Conservation (phyloP, 768 basidiomycete species). For the Gloeophyllum trabeum region DNA sequence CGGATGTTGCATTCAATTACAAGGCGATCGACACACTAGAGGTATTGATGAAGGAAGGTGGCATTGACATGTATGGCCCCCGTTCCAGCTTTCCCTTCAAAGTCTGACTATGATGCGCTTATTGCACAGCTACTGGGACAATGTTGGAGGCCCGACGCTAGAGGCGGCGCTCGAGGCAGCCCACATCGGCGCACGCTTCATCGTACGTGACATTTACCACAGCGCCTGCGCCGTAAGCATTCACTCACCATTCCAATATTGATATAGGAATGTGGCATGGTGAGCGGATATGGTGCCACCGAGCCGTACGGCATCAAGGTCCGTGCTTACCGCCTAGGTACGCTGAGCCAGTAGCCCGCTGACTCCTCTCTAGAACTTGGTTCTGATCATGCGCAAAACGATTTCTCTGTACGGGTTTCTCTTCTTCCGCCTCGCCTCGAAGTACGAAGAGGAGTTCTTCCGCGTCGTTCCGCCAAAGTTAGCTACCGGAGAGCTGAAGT, state of each 20-base stretch:
- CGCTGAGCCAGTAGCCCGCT: neutral
- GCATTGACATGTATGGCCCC: constrained; percentile 34
- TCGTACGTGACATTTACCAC: constrained; percentile 11
- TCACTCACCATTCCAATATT: neutral
- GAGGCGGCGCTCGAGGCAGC: constrained; percentile 15
- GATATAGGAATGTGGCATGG: constrained; percentile 17
- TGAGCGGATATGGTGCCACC: constrained; percentile 14
- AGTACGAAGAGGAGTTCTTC: constrained; percentile 19
- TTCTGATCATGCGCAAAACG: constrained; percentile 14
- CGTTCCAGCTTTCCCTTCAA: neutral
- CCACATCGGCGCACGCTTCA: constrained; percentile 9
- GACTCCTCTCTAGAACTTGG: constrained; percentile 10
- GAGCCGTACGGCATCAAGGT: constrained; percentile 12
- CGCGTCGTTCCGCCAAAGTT: constrained; percentile 7
- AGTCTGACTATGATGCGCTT: neutral
- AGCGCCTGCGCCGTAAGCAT: neutral
- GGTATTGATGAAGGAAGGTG: constrained; percentile 44
- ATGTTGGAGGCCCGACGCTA: constrained; percentile 19
- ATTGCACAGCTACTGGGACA: constrained; percentile 24
- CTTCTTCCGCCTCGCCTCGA: constrained; percentile 10
- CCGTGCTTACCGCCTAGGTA: neutral
- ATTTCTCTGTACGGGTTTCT: constrained; percentile 20
- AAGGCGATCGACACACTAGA: constrained; percentile 45
- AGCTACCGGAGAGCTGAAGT: constrained; percentile 23
- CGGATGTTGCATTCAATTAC: constrained; percentile 63